Evolutionary conservation across 163 green algal species (phyloP).

Genomic region (Chlamydomonas reinhardtii): DNA sequence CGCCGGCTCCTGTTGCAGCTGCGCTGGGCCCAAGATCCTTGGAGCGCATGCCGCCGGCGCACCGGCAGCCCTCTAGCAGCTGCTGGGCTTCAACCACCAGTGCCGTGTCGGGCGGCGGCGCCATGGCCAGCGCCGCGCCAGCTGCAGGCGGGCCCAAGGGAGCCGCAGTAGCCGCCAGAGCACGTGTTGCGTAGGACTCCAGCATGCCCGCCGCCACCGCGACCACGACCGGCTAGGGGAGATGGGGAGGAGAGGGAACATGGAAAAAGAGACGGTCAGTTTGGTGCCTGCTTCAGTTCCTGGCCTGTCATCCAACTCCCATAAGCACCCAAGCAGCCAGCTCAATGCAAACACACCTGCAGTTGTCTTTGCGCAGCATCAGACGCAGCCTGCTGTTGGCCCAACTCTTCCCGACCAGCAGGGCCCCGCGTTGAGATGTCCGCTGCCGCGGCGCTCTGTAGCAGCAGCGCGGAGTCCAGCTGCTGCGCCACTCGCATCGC

Average conservation of each 20-base stretch:
- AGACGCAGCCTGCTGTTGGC: not conserved
- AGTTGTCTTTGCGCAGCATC: not conserved
- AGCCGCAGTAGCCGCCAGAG: too few relatives aligned
- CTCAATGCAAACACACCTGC: not conserved
- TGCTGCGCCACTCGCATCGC: constrained; percentile 8
- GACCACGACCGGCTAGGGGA: not conserved
- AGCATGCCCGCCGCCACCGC: constrained; percentile 27
- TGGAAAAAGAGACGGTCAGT: not conserved
- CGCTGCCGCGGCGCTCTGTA: not conserved
- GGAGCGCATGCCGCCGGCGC: too few relatives aligned
- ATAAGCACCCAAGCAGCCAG: not conserved
- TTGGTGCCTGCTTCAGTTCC: not conserved
- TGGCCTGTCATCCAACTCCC: too few relatives aligned
- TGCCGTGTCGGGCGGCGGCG: too few relatives aligned
- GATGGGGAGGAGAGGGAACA: not conserved
- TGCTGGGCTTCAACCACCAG: not conserved
- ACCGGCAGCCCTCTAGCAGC: not conserved
- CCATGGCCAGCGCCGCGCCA: too few relatives aligned
- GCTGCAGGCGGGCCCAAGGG: not conserved
- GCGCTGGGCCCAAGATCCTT: not conserved
- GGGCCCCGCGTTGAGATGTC: not conserved
- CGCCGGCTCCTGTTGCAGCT: not conserved
- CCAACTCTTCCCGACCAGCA: not conserved
- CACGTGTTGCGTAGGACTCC: not conserved
- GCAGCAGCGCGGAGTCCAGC: not conserved